Conservation (phyloP, 2,329 filamentous ascomycete species). For the Westerdykella sp. region DNA sequence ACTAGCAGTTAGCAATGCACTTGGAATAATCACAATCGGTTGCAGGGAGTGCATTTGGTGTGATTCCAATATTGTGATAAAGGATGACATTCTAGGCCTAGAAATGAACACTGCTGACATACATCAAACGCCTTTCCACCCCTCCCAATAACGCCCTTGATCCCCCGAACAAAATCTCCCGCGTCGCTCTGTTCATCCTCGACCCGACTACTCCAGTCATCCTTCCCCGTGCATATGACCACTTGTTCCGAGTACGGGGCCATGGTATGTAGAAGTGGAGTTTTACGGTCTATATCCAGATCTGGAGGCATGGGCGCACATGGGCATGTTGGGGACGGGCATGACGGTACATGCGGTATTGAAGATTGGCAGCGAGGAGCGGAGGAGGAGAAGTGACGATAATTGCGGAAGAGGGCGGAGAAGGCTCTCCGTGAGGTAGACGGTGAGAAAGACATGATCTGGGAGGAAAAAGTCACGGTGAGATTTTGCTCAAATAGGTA, state of each 20-base stretch:
- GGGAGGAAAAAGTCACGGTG: too few species aligned
- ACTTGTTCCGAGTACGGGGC: constrained; percentile 74
- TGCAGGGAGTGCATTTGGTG: constrained; percentile 4
- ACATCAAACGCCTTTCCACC: constrained; percentile 43
- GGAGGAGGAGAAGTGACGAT: constrained; percentile 7
- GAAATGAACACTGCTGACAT: constrained; percentile 20
- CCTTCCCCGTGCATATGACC: constrained; percentile 71
- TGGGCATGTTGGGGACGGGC: constrained; percentile 69
- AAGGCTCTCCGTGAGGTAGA: too few species aligned
- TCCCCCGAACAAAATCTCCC: constrained; percentile 56
- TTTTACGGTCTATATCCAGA: constrained; percentile 67
- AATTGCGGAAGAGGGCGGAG: neutral
- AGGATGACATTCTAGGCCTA: constrained; percentile 3
- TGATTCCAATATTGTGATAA: neutral
- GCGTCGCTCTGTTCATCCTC: constrained; percentile 63
- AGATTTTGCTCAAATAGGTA: neutral
- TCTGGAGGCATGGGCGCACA: constrained; percentile 63
- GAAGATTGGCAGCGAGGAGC: constrained; percentile 4
- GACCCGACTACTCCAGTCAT: constrained; percentile 77
- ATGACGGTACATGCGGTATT: constrained; percentile 39
- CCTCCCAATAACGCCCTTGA: constrained; percentile 52
- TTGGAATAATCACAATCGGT: constrained; percentile 7
- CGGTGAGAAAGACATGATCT: too few species aligned
- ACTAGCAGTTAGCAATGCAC: neutral
- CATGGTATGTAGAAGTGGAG: constrained; percentile 69